Evolutionary conservation across 2,329 filamentous ascomycete species (phyloP).

Genomic region (Pyrenochaeta sp.): DNA sequence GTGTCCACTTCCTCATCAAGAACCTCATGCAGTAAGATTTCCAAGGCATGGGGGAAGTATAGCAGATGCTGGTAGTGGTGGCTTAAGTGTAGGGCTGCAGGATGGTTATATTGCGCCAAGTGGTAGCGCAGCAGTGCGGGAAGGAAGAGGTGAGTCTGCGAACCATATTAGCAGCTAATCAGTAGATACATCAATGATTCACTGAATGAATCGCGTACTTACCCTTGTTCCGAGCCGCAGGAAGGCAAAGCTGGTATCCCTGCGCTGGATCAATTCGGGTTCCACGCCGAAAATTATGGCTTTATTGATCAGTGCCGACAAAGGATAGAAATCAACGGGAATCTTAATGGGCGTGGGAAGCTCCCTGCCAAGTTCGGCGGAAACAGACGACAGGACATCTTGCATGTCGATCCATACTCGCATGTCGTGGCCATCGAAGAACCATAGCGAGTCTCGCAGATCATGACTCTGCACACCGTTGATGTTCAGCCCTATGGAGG

Average conservation of each 20-base stretch:
- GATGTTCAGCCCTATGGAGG: constrained; percentile 56
- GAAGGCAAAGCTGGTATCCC: constrained; percentile 90
- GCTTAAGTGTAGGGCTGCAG: constrained; percentile 81
- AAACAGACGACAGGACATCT: constrained; percentile 78
- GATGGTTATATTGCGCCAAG: constrained; percentile 76
- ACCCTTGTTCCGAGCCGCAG: constrained; percentile 88
- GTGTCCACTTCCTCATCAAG: constrained; percentile 92
- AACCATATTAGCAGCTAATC: constrained; percentile 26
- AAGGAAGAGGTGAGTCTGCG: constrained; percentile 90
- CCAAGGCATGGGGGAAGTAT: constrained; percentile 92
- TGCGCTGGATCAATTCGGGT: constrained; percentile 89
- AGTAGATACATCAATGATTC: constrained; percentile 9
- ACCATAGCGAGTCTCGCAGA: constrained; percentile 89
- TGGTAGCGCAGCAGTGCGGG: constrained; percentile 86
- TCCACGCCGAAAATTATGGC: constrained; percentile 91
- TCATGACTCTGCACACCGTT: constrained; percentile 61
- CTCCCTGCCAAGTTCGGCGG: constrained; percentile 71
- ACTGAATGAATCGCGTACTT: constrained; percentile 47
- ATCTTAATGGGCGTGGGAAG: constrained; percentile 78
- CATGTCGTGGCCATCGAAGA: constrained; percentile 87
- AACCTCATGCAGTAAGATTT: constrained; percentile 90
- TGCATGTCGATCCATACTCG: constrained; percentile 90
- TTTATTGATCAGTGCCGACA: constrained; percentile 87
- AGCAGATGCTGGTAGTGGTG: constrained; percentile 85
- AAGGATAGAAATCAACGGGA: constrained; percentile 91